A percentile compares a stretch with the other conserved stretches of the same genome.
Conservation (phyloP, 1,139 yeast species). For the Hyphopichia buzzinii region DNA sequence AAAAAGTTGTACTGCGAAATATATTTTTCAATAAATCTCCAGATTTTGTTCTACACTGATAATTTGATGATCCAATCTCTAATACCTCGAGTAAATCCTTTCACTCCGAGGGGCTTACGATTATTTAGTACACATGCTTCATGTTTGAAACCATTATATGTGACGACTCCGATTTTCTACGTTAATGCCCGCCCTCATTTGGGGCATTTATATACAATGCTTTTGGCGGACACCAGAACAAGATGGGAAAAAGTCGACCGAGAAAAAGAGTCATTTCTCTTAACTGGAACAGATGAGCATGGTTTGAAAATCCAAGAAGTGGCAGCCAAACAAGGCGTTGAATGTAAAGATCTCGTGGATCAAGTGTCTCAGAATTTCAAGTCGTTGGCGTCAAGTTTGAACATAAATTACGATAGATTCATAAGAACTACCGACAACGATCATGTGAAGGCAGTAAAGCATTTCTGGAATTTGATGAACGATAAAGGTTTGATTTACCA, state of each 20-base stretch:
- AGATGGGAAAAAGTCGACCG: slow-evolving; percentile 64
- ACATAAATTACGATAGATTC: slow-evolving; percentile 69
- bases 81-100: too few species aligned
- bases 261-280: slow-evolving; percentile 44
- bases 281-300: slow-evolving; percentile 97
- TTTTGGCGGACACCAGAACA: slow-evolving; percentile 72
- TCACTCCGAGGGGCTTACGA: too few species aligned
- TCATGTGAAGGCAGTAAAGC: slow-evolving; percentile 62
- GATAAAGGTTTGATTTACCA: slow-evolving; percentile 69
- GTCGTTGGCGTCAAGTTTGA: slow-evolving; percentile 52
- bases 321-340: slow-evolving; percentile 47
- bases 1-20: too few species aligned
- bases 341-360: slow-evolving; percentile 74
- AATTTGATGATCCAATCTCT: too few species aligned
- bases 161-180: slow-evolving; percentile 93
- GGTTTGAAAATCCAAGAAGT: slow-evolving; percentile 86
- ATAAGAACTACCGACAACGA: slow-evolving; percentile 89
- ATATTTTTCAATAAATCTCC: too few species aligned
- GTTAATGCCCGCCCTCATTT: slow-evolving; percentile 95
- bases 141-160: slow-evolving; percentile 51
- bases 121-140: too few species aligned
- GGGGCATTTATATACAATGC: slow-evolving; percentile 90
- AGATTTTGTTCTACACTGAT: too few species aligned
- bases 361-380: slow-evolving; percentile 62
- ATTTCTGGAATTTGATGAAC: slow-evolving; percentile 65